Conservation (phyloP, 1,284 basidiomycete genomes). For the Uromyces viciae-fabae region DNA sequence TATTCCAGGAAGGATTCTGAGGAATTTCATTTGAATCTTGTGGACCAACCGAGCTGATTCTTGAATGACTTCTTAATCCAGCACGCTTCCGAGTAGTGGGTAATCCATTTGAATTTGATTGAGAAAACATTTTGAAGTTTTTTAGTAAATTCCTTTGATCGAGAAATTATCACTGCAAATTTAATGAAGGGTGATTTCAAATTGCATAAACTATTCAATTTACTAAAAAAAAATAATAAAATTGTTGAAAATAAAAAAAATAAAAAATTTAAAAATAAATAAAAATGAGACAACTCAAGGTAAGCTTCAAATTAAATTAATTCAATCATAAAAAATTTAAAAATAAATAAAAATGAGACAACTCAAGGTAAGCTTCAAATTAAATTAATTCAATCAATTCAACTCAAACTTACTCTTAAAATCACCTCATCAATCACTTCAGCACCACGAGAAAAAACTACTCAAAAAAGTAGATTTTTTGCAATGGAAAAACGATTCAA, state of each 20-base stretch:
- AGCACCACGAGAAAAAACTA: slow-evolving; percentile 57
- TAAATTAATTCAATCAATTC: neutral
- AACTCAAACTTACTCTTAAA: neutral
- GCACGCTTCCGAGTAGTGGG: slow-evolving; percentile 26
- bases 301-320: neutral
- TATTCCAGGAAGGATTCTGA: neutral
- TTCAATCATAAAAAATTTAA: neutral
- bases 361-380: slow-evolving; percentile 12
- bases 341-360: slow-evolving; percentile 20
- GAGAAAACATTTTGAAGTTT: slow-evolving; percentile 42
- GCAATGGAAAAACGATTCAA: slow-evolving; percentile 96
- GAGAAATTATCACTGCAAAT: too few species aligned
- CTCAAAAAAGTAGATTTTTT: slow-evolving; percentile 75
- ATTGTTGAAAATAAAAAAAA: neutral
- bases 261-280: neutral
- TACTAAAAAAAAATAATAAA: neutral
- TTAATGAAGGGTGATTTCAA: too few species aligned
- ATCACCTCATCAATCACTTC: neutral
- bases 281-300: slow-evolving; percentile 36
- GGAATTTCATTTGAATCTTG: slow-evolving; percentile 1
- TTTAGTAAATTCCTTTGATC: too few species aligned
- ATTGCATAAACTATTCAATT: too few species aligned
- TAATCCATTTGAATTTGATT: neutral
- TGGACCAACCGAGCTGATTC: slow-evolving; percentile 24
- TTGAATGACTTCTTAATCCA: slow-evolving; percentile 25